Conservation (phyloP, 108 stramenopile species). For the Skeletonema costatum region DNA sequence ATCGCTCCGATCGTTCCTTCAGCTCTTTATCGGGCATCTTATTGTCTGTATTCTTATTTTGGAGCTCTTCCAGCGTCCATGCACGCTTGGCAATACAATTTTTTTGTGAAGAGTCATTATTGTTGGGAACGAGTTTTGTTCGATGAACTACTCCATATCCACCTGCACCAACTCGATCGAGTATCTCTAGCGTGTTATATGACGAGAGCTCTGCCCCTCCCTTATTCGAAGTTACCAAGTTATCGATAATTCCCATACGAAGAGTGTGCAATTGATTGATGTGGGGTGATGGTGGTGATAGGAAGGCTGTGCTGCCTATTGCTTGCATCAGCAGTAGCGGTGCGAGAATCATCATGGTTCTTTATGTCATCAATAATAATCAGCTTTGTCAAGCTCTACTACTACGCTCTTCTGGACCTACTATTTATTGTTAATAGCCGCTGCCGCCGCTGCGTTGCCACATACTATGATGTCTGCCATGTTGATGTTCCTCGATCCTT, state of each 20-base stretch:
- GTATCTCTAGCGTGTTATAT: neutral
- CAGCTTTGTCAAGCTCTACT: no score
- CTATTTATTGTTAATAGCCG: no score
- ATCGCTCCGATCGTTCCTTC: constrained; percentile 40
- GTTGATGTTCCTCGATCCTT: no score
- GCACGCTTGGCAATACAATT: constrained; percentile 2
- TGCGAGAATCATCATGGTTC: neutral
- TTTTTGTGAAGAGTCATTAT: neutral
- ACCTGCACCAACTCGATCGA: neutral
- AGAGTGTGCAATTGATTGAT: neutral
- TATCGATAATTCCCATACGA: neutral
- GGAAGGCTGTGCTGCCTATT: neutral
- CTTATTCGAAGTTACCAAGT: neutral
- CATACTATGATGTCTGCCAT: no score
- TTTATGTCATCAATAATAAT: no score
- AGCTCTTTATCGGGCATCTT: neutral
- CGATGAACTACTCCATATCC: neutral
- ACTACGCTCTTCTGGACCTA: no score
- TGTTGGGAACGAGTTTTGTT: neutral
- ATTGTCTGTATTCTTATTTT: neutral
- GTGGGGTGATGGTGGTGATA: neutral
- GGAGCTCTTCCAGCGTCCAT: neutral
- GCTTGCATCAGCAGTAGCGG: neutral
- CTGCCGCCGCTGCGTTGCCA: no score
- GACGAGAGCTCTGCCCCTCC: neutral